Conservation (phyloP, 176 grass and related monocot genomes). For the Ananas comosus region DNA sequence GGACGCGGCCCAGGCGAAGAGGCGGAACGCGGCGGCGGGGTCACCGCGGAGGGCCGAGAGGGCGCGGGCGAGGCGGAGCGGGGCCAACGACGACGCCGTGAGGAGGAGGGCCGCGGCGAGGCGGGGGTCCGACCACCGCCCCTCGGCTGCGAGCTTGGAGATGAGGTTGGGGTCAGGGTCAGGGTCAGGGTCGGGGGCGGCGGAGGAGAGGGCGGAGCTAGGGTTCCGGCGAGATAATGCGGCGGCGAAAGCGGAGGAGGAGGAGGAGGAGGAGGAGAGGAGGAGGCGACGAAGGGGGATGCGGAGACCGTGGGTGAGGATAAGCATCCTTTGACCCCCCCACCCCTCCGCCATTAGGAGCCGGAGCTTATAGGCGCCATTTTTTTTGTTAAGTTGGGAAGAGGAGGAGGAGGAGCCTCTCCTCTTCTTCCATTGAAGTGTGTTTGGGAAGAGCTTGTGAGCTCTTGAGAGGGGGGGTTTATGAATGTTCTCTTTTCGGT, state of each 20-base stretch:
- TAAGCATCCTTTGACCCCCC: slow-evolving; percentile 10
- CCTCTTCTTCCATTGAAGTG: slow-evolving; percentile 31
- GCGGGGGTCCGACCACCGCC: slow-evolving; percentile 14
- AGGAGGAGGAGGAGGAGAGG: background rate
- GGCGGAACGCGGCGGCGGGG: slow-evolving; percentile 28
- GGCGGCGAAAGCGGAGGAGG: slow-evolving; percentile 1
- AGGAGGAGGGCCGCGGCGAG: slow-evolving; percentile 5
- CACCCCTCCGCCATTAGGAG: background rate
- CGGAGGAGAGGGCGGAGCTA: background rate
- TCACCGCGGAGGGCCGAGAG: slow-evolving; percentile 18
- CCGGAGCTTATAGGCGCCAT: slow-evolving; percentile 9
- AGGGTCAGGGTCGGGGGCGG: background rate
- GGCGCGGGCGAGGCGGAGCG: slow-evolving; percentile 16
- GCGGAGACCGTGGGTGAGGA: background rate
- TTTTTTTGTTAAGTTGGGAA: slow-evolving; percentile 8
- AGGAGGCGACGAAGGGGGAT: background rate
- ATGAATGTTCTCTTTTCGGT: background rate
- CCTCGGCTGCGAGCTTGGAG: slow-evolving; percentile 6
- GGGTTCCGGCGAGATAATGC: background rate
- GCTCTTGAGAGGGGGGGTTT: background rate
- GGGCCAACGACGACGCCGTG: slow-evolving; percentile 4
- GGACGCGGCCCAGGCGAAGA: slow-evolving; percentile 24
- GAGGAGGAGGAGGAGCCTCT: slow-evolving; percentile 14
- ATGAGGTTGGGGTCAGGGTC: background rate
- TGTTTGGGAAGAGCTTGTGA: background rate